Evolutionary conservation across 2,329 filamentous ascomycete genomes (phyloP), one percentile per base, ranked within the genome.

Genomic region (Fusarium robinianum): DNA sequence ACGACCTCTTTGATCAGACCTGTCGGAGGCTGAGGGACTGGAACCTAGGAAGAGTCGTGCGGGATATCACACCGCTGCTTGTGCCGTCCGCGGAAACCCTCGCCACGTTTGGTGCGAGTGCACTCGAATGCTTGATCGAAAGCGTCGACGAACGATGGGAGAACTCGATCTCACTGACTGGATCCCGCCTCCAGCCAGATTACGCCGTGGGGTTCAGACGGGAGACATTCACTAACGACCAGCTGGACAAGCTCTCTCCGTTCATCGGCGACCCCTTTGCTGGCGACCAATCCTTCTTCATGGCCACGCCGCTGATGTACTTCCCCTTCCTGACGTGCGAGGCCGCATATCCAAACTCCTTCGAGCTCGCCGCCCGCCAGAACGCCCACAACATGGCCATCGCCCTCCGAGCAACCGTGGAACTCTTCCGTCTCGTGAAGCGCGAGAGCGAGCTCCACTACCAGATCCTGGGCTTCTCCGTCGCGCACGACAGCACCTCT

Each of bases 311-410:
- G 39, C 60, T 68, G 5, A 75, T 77, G 64, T 73, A 71, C 61
- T 76, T 79, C 49, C 73, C 73, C 3, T 79, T 77, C 49, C 61
- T 79, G 0, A 69, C 70, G 1, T 74, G 68, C 55, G 71, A 79
- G 55, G 72, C 76, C 1, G 76, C 76, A 57, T 74, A 56, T 60
- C 18, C 61, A 50, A 17, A 63, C 54, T 1, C 69, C n/a, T n/a
- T 73, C 5, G 60, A 70, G 35, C 40, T 69, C 9, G 67, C 68
- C 3, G 67, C 72, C 44, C 61, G 66, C 34, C 64, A 72, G 57
- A 72, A 73, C 56, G 65, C 64, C 29, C 64, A 73, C 23, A 73
- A 66, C 51, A 70, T 69, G 64, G 68, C 65, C 4, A 42, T 73
- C 12, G 71, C 71, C 1, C 64, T 67, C 29, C 64, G 68, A 36